Evolutionary conservation across 805 yeast species (phyloP), one percentile per base, ranked within the genome.

Genomic region (Komagataella mondaviorum): DNA sequence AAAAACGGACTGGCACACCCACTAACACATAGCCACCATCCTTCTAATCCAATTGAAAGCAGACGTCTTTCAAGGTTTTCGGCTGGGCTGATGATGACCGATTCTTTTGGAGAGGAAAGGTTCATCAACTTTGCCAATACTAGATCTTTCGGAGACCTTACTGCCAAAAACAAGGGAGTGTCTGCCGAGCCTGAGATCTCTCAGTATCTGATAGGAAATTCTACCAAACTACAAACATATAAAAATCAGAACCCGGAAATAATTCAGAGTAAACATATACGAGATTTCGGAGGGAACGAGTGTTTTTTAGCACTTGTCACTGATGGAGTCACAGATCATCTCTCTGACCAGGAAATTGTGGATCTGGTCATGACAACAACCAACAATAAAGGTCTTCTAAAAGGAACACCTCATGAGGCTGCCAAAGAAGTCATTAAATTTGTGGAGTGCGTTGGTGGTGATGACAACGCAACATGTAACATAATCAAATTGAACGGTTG

Each of bases 391-490:
- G 95, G 95, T n/a, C 73, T 78, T 22, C 71, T 74, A 24, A 65
- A 70, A 30, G 96, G 95, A 3, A 78, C 89, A 0, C 96, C 98
- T 0, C 96, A 87, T 59, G 76, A 70, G 47, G 87, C 95, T 44
- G 90, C 97, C 0, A 81, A 78, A 54, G 97, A 90, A 62, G 85
- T 93, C 17, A 79, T 91, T 10, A 76, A 81, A 58, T 93, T 82
- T 63, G 84, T 89, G 8, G 89, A 85, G 62, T 86, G 86, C 46
- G 76, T 90, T 6, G 96, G 96, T 12, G 93, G 96, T 2, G 89
- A 87, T 59, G 99, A 93, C 64, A 93, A 93, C 66, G 95, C 98
- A n/a, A 88, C 97, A 2, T 88, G 96, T 63, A 60, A 85, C 55
- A 86, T 93, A 4, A 66, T 91, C 8, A 71, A 95, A 53, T 69